A percentile compares a stretch with the other conserved stretches of the same genome.
Conservation (phyloP, 73 alveolate species). For the Symbiodinium natans region DNA sequence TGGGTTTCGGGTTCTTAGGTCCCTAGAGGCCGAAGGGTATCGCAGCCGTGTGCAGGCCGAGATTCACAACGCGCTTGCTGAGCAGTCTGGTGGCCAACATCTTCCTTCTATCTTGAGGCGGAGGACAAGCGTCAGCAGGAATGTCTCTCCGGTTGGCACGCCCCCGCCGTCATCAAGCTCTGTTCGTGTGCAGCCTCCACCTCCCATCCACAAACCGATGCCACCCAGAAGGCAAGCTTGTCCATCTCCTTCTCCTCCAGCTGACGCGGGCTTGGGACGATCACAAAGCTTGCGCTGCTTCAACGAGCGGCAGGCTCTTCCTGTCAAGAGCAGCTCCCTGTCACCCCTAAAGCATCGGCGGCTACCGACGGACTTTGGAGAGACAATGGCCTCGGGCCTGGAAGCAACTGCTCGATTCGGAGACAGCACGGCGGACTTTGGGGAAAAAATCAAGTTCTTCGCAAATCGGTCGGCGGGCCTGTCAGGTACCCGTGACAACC, state of each 20-base stretch:
- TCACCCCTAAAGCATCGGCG: neutral
- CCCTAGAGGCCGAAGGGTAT: no score
- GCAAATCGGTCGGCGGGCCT: neutral
- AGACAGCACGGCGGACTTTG: slow-evolving; percentile 5
- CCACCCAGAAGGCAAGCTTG: slow-evolving; percentile 11
- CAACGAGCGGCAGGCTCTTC: neutral
- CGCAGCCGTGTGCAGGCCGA: neutral
- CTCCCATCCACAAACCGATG: slow-evolving; percentile 14
- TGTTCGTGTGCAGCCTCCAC: slow-evolving; percentile 15
- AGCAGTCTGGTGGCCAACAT: slow-evolving; percentile 3
- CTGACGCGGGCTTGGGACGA: neutral
- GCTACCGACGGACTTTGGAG: neutral
- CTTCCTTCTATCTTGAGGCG: neutral
- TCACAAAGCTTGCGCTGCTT: neutral
- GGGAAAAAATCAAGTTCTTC: neutral
- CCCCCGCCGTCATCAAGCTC: slow-evolving; percentile 24
- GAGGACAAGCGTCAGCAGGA: neutral
- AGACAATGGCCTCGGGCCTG: neutral
- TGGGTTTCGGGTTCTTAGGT: no score
- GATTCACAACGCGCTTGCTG: neutral
- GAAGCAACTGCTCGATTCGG: slow-evolving; percentile 8
- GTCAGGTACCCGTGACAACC: neutral
- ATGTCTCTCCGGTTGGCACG: slow-evolving; percentile 5
- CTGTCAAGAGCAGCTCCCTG: neutral
- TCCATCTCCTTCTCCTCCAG: neutral